Base-by-base conservation (phyloP, 768 basidiomycete genomes). In the Mycena kentingensis region DNA sequence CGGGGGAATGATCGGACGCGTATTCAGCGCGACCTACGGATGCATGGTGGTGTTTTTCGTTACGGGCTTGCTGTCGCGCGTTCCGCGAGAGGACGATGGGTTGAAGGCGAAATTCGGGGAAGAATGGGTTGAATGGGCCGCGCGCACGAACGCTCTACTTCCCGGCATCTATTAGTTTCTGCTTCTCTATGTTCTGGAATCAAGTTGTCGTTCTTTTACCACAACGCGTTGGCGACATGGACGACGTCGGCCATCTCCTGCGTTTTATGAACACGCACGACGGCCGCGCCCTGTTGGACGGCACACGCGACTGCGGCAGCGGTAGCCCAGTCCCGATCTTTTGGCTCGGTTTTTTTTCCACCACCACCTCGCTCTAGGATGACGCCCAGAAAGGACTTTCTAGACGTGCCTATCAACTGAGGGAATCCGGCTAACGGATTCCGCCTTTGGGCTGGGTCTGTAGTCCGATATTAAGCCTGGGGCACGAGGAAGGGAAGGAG, bases 221-320 rank as follows among this genome's bases (percentile, higher is more conserved):
- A 85, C 3, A 95, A 71, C 5, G 79, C 82, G 59, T 82, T 79
- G 0, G 86, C 76, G 38, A 95, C 77, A 24, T 71, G 72, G 0
- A 93, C 77, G 1, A 87, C 85, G 66, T 98, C 94, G 24, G 70
- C 72, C 76, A 92, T 85, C 54, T 83, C 84, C 34, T 71, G 68
- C 5, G 84, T 80, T 64, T 95, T 88, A 67, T 98, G 95, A 2
- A 97, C 92, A 19, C 96, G 73, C 8, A 96, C 80, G 3, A 92
- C 70, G 49, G 80, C 73, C 0, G 84, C 84, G 0, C 83, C 81
- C 61, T 92, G 88, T 61, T 87, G 87, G 24, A 89, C 78, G 2
- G 86, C 83, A 63, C 87, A 88, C 2, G 85, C 72, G 7, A 90
- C 84, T 0, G 85, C 82, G 1, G 87, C 86, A 0, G 87, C 86